Base-by-base conservation (phyloP, 208 protist species). In the Trypanosoma congolense region DNA sequence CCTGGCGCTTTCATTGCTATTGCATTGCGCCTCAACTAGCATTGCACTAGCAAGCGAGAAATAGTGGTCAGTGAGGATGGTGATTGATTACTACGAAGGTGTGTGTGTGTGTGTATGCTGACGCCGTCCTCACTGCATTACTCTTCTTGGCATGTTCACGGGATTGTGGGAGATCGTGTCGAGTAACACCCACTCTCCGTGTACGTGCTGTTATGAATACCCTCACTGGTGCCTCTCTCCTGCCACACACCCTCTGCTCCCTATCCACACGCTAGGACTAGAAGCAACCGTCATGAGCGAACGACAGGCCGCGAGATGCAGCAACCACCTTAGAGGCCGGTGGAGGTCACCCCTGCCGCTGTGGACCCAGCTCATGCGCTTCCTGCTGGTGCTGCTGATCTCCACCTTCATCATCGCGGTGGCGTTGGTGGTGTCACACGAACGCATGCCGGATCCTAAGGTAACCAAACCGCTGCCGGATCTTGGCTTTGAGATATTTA, bases 401-500 rank as follows among this genome's bases (percentile, higher is more conserved):
- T 61, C 66, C 3, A 63, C 71, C 12, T 33, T 88, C 44, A 57
- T 90, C 22, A 63, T 92, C 3, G 76, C 79, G 4, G 69, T 35
- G 2, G 76, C 77, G 12, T 58, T 95, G 18, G 19, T 86, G 9
- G 48, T 95, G 16, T 86, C 87, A 0, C 78, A 92, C 57, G 69
- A 16, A 36, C 80, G 84, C 1, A 95, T 95, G 87, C 87, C 87
- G 5, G 64, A 84, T 22, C 86, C 86, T 4, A 24, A 72, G 35
- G 18, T 68, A 16, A 73, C 80, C 45, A 63, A 44, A 4, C 81
- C 75, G 18, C 73, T 95, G 30, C 83, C 83, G 10, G 87, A 95
- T 44, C 54, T 92, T 24, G 45, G 79, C 19, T 73, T 92, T 31
- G 81, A 95, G 40, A 41, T 74, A 44, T 61, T 91, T 73, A 26